Base-by-base conservation (phyloP, 768 basidiomycete species). In the Boletus rubescentipes region DNA sequence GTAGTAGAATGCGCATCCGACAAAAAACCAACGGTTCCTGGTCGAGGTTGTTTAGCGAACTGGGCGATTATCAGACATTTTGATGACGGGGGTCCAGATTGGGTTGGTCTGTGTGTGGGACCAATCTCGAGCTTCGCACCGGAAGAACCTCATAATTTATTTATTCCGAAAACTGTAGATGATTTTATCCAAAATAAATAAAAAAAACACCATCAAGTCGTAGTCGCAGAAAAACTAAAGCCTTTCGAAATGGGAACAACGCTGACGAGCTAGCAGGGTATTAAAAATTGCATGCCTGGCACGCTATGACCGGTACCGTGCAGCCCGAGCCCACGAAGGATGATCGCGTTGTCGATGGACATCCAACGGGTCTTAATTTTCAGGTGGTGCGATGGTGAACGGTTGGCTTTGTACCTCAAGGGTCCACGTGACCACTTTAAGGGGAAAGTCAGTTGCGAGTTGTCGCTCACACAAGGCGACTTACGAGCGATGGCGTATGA, bases 361-460 rank as follows among this genome's bases (percentile, higher is more conserved):
- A 26, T 26, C 4, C 6, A 26, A 26, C 4, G 26, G 26, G 26
- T 26, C 4, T 26, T 6, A 26, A 26, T n/a, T n/a, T n/a, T n/a
- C n/a, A n/a, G n/a, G n/a, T n/a, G n/a, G n/a, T n/a, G 26, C 26
- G 16, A 74, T 74, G 4, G 53, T 54, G 50, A 75, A 73, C 14
- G 26, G 0, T 2, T 57, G 51, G 61, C 69, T 69, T 40, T 38
- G 42, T n/a, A n/a, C n/a, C n/a, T n/a, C n/a, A n/a, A 42, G 71
- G 58, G n/a, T 66, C 73, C 3, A 26, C 26, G 6, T 6, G 6
- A 72, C 61, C 18, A 73, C 73, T 76, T 49, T 5, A 4, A 26
- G 34, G 36, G 21, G 36, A 6, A n/a, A 47, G 30, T 62, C 46
- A 64, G 55, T 9, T 21, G 12, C 12, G 18, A 18, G 16, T 29